phyloP scores from a whole-genome alignment of 257 asterid species.

The Haberlea rhodopensis region DNA sequence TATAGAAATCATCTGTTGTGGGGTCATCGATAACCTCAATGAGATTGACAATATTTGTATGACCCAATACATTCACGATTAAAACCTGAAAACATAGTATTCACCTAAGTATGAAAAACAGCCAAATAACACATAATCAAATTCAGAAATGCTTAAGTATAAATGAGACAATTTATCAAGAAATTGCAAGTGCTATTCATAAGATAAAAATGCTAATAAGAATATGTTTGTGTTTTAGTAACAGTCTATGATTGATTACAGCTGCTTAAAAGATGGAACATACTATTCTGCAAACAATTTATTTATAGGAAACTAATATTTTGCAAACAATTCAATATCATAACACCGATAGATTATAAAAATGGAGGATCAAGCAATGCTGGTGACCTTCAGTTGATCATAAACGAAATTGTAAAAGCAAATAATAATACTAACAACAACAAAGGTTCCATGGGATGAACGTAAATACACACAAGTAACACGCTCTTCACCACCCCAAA shows the following conservation, averaged over 20 bases:
- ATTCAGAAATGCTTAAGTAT: background rate
- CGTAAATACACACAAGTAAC: constrained; percentile 2
- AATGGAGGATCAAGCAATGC: background rate
- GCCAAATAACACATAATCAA: background rate
- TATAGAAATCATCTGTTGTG: constrained; percentile 77
- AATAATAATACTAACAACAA: background rate
- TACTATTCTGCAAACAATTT: background rate
- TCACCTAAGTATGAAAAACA: constrained; percentile 10
- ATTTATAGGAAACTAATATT: background rate
- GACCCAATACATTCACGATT: constrained; percentile 88
- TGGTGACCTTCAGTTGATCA: background rate
- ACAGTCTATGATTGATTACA: background rate
- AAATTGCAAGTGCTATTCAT: constrained; percentile 1
- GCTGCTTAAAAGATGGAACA: constrained; percentile 7
- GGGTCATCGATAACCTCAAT: constrained; percentile 97
- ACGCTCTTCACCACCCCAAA: constrained; percentile 11
- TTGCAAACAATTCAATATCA: background rate
- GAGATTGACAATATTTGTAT: constrained; percentile 94
- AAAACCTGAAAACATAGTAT: constrained; percentile 54
- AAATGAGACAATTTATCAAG: constrained; percentile 5
- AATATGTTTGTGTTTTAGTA: constrained; percentile 7
- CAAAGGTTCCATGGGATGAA: constrained; percentile 3
- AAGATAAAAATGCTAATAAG: background rate
- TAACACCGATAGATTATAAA: background rate
- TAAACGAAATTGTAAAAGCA: background rate